A percentile compares a stretch with the other conserved stretches of the same genome.
Evolutionary conservation across 768 basidiomycete genomes (phyloP).

Genomic region (Rhizopogon vesiculosus): DNA sequence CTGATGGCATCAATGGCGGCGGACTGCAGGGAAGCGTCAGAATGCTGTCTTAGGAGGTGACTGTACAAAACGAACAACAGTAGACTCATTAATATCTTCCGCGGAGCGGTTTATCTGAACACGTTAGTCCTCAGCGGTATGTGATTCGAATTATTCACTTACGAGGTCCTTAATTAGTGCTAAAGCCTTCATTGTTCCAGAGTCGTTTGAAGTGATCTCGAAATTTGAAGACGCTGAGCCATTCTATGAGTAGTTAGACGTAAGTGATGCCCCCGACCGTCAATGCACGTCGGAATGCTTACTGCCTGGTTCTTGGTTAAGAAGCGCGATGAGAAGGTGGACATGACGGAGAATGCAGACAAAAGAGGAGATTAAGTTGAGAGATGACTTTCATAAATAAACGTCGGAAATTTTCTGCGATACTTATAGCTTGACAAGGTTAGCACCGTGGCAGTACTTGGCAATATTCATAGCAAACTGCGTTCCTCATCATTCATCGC

Average conservation of each 20-base stretch:
- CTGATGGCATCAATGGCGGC: slow-evolving; percentile 55
- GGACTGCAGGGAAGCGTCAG: slow-evolving; percentile 31
- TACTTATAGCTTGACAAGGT: not conserved
- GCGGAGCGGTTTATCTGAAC: slow-evolving; percentile 22
- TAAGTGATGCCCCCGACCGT: not conserved
- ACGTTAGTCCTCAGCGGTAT: not conserved
- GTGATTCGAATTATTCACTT: not conserved
- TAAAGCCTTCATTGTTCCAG: slow-evolving; percentile 18
- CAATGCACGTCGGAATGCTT: slow-evolving; percentile 3
- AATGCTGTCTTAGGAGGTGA: not conserved
- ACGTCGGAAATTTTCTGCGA: not conserved
- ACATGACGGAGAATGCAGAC: not conserved
- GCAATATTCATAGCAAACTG: no score
- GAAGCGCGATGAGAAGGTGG: slow-evolving; percentile 3
- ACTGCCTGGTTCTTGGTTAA: slow-evolving; percentile 20
- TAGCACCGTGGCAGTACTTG: not conserved
- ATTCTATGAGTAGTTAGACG: not conserved
- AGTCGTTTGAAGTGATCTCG: slow-evolving; percentile 12
- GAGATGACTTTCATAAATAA: no score
- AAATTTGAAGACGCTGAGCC: slow-evolving; percentile 5
- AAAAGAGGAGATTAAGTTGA: not conserved
- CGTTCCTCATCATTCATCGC: no score
- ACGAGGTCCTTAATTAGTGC: slow-evolving; percentile 24
- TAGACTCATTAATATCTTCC: slow-evolving; percentile 26
- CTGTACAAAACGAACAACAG: slow-evolving; percentile 12